Evolutionary conservation across 2,329 filamentous ascomycete genomes (phyloP).

Genomic region (Clonostachys sp.): DNA sequence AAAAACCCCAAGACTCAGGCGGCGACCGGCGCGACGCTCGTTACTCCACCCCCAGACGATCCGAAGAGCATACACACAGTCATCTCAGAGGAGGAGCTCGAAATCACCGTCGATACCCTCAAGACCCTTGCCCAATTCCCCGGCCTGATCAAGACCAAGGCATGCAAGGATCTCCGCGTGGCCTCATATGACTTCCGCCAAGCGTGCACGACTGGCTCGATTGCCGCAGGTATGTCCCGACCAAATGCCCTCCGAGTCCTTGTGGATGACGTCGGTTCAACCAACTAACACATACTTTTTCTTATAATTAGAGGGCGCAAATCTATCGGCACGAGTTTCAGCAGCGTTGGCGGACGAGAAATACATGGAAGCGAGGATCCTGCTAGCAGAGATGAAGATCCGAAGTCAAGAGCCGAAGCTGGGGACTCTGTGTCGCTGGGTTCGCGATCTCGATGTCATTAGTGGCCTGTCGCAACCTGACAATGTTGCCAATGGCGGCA

Average conservation of each 20-base stretch:
- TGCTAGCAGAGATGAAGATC: conserved; percentile 67
- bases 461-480: conserved; percentile 47
- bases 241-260: background rate
- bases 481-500: conserved; percentile 39
- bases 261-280: background rate
- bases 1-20: conserved; percentile 30
- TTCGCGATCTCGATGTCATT: conserved; percentile 65
- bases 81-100: conserved; percentile 61
- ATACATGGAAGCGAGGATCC: conserved; percentile 59
- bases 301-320: conserved; percentile 40
- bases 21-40: conserved; percentile 8
- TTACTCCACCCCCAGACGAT: conserved; percentile 33
- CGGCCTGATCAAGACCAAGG: conserved; percentile 61
- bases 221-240: conserved; percentile 10
- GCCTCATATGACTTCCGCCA: conserved; percentile 67
- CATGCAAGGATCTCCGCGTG: conserved; percentile 60
- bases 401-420: conserved; percentile 61
- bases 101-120: conserved; percentile 63
- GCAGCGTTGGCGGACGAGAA: conserved; percentile 61
- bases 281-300: background rate
- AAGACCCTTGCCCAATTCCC: conserved; percentile 54
- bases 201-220: conserved; percentile 62
- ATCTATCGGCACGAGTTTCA: conserved; percentile 62
- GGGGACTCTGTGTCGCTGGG: conserved; percentile 68
- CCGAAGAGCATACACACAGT: conserved; percentile 48